Evolutionary conservation across 2,329 filamentous ascomycete genomes (phyloP).

Genomic region (Fusarium sp.): DNA sequence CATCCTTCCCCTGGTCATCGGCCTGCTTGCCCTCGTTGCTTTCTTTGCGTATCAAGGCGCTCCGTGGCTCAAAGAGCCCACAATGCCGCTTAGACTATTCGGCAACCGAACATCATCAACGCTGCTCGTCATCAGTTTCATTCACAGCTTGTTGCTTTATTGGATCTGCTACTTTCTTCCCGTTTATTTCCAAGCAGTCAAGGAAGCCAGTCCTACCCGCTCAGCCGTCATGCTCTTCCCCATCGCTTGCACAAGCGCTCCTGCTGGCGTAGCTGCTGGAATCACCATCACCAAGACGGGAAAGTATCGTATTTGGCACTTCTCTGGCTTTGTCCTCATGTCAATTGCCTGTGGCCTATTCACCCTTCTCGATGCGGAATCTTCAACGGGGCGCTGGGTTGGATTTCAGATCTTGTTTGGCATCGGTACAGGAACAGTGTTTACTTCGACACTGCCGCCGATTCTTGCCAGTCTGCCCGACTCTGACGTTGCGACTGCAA

Average conservation of each 20-base stretch:
- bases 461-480: constrained; percentile 55
- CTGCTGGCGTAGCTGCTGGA: constrained; percentile 42
- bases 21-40: constrained; percentile 49
- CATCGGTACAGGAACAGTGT: constrained; percentile 55
- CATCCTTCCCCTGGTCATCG: constrained; percentile 59
- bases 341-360: constrained; percentile 56
- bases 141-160: constrained; percentile 44
- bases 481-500: constrained; percentile 51
- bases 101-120: constrained; percentile 52
- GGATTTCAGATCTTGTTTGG: constrained; percentile 55
- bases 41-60: constrained; percentile 52
- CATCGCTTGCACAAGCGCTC: constrained; percentile 38
- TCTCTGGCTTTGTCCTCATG: constrained; percentile 49
- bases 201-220: constrained; percentile 45
- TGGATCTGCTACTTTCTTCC: constrained; percentile 57
- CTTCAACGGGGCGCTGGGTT: constrained; percentile 54
- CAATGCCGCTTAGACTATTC: constrained; percentile 59
- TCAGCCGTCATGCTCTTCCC: constrained; percentile 50
- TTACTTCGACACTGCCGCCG: constrained; percentile 56
- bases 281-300: constrained; percentile 48
- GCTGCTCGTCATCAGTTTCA: constrained; percentile 33
- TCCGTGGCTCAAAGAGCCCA: constrained; percentile 43
- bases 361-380: constrained; percentile 51
- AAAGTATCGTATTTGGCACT: constrained; percentile 48
- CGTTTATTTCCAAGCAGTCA: constrained; percentile 60